Conservation (phyloP, 2,329 filamentous ascomycete genomes). For the Alternaria panax region DNA sequence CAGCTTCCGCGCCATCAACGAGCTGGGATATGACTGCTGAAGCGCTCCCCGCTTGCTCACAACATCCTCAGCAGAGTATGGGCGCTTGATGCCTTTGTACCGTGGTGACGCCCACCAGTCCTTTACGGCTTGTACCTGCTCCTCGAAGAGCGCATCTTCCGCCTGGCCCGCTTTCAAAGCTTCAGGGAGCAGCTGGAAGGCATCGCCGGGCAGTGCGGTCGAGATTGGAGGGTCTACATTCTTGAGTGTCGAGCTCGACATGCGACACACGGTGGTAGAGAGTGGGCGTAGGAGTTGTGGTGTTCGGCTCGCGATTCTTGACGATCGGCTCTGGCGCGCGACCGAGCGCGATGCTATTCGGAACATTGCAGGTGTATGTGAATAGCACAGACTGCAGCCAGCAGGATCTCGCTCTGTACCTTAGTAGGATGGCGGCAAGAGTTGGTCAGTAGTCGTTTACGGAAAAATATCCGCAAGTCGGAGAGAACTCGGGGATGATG, state of each 20-base stretch:
- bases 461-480: conserved; percentile 28
- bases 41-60: conserved; percentile 91
- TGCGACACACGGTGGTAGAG: conserved; percentile 55
- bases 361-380: conserved; percentile 41
- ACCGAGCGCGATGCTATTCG: conserved; percentile 48
- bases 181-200: conserved; percentile 85
- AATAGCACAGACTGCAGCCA: conserved; percentile 12
- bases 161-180: conserved; percentile 76
- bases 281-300: conserved; percentile 48
- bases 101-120: conserved; percentile 89
- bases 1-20: conserved; percentile 91
- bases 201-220: conserved; percentile 70
- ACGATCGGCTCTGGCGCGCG: conserved; percentile 45
- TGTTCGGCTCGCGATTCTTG: conserved; percentile 33
- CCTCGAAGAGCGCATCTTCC: conserved; percentile 85
- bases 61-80: conserved; percentile 88
- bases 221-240: conserved; percentile 69
- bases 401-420: conserved; percentile 16
- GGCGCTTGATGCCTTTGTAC: conserved; percentile 87
- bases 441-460: conserved; percentile 8
- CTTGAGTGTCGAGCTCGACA: conserved; percentile 62
- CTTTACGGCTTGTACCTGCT: conserved; percentile 84
- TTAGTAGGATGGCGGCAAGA: conserved; percentile 1
- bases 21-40: conserved; percentile 88
- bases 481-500: conserved; percentile 16